Evolutionary conservation across 2,329 filamentous ascomycete species (phyloP), one percentile per base, ranked within the genome.

Genomic region (Teratosphaeria viscida): DNA sequence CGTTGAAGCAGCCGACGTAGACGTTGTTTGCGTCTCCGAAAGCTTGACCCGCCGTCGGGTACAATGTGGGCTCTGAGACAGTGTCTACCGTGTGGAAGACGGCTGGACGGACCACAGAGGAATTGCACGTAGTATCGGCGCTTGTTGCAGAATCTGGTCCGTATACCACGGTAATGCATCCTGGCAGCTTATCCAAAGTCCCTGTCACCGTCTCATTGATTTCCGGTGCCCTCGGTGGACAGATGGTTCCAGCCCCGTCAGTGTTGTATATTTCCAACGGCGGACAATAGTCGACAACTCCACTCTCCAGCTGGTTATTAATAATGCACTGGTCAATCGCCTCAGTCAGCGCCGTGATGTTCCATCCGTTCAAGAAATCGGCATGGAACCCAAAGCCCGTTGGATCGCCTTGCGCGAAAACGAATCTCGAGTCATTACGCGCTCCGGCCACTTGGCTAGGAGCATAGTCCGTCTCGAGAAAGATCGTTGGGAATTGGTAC

Each of bases 371-470:
- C 61, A 78, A 70, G 62, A 82, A 82, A 59, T 82, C 81, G 19
- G 77, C 81, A 62, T 83, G 81, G 65, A 81, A 78, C 1, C 79
- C 79, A 62, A 77, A 81, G 6, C 80, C 79, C 4, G 77, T 81
- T 5, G 74, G 72, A 61, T 81, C 79, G 34, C 78, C 76, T 60
- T 75, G 75, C 1, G 77, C 71, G 63, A 78, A 80, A 52, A 79
- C 72, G 63, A 79, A 80, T 4, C 71, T 67, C 43, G 73, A 75
- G 26, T 65, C 67, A 7, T 73, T 39, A 63, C 67, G 56, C 66
- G 70, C 56, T 62, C 69, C 54, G 58, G 75, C 67, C 69, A 79
- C 69, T 19, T 72, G 62, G 27, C 57, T 59, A 12, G 67, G 67
- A 19, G 64, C 61, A 62, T 75, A 77, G 54, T 70, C 63, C 32